These are phyloP conservation scores for Plasmodium blacklocki DNA, from an alignment of 169 alveolate species.

Conservation along the genomic window DNA sequence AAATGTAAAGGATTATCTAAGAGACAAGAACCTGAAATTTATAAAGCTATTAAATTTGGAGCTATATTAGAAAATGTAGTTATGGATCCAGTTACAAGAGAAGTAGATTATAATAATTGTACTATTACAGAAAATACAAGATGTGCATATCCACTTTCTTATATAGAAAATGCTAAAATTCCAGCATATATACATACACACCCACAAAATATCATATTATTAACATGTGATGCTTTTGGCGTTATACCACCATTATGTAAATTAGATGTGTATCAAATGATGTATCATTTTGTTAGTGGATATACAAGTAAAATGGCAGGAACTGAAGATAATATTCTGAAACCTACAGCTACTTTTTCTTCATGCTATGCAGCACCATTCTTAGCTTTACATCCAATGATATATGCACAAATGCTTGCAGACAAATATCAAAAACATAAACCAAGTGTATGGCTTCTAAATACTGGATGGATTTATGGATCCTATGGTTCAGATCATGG, in stretches of 20 bases:
- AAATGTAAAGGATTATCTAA: conserved; percentile 91
- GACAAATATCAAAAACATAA: conserved; percentile 81
- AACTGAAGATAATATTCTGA: conserved; percentile 94
- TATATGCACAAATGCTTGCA: conserved; percentile 91
- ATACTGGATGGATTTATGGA: conserved; percentile 98
- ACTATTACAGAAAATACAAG: conserved; percentile 95
- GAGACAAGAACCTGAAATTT: conserved; percentile 97
- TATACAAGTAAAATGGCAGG: conserved; percentile 97
- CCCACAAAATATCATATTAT: conserved; percentile 95
- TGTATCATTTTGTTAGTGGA: conserved; percentile 96
- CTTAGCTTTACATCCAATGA: conserved; percentile 95
- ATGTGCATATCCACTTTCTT: conserved; percentile 94
- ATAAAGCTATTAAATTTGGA: conserved; percentile 93
- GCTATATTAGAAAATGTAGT: conserved; percentile 93
- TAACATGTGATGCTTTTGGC: conserved; percentile 97
- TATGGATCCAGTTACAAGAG: conserved; percentile 89
- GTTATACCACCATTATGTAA: conserved; percentile 96
- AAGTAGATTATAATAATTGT: conserved; percentile 92
- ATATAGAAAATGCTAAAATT: conserved; percentile 93
- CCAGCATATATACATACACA: conserved; percentile 95
- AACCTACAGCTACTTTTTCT: conserved; percentile 95
- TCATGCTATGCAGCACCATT: conserved; percentile 98
- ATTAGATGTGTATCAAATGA: conserved; percentile 91
- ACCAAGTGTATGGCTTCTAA: conserved; percentile 92
- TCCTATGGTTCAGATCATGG: conserved; percentile 91